These are phyloP conservation scores for Linum trigynum DNA, from an alignment of 345 rosid genomes.

Conservation along the genomic window DNA sequence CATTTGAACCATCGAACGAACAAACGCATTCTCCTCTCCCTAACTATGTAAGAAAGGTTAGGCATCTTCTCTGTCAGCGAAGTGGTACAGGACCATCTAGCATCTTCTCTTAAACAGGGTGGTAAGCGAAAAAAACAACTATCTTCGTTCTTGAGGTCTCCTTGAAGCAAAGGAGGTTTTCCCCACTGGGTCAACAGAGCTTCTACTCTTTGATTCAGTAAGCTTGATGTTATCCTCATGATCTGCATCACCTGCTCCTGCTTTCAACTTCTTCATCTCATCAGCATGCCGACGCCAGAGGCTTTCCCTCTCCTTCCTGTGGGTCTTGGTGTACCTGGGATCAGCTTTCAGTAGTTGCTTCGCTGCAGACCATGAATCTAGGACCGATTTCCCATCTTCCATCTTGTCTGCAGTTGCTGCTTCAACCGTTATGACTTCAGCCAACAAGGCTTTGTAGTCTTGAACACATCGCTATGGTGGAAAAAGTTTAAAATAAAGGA, in stretches of 20 bases:
- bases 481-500: slow-evolving; percentile 9
- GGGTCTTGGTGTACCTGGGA: slow-evolving; percentile 74
- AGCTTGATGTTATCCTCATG: no score
- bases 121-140: no score
- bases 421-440: slow-evolving; percentile 61
- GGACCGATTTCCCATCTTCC: slow-evolving; percentile 62
- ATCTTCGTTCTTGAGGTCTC: slow-evolving; percentile 39
- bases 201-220: slow-evolving; percentile 32
- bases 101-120: no score
- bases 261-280: slow-evolving; percentile 53
- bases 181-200: slow-evolving; percentile 32
- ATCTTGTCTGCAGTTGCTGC: slow-evolving; percentile 58
- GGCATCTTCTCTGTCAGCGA: neutral
- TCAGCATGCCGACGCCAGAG: slow-evolving; percentile 71
- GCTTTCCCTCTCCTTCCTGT: slow-evolving; percentile 68
- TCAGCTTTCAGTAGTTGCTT: slow-evolving; percentile 68
- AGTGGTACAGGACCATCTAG: no score
- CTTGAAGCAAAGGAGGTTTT: slow-evolving; percentile 31
- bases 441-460: slow-evolving; percentile 59
- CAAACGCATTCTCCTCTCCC: neutral
- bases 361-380: slow-evolving; percentile 90
- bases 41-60: neutral
- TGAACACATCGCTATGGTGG: slow-evolving; percentile 45
- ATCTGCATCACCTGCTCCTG: slow-evolving; percentile 29
- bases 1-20: no score